Evolutionary conservation across 768 basidiomycete species (phyloP).

Genomic region (Hypholoma fasciculare): DNA sequence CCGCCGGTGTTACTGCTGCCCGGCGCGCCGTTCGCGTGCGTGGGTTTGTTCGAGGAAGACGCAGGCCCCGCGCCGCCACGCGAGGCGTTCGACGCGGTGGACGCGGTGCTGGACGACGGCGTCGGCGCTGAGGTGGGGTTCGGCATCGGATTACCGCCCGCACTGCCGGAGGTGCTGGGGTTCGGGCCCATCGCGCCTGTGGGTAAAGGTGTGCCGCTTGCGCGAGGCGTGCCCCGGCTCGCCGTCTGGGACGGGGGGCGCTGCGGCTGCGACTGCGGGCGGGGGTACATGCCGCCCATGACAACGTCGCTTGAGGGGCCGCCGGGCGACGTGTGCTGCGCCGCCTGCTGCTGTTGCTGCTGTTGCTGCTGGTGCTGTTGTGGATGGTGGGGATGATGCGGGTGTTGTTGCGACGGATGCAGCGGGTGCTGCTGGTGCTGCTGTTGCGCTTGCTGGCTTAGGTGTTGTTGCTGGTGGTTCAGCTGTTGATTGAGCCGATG

Average conservation of each 20-base stretch:
- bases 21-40: not conserved
- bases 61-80: not conserved
- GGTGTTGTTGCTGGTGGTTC: not conserved
- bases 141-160: not conserved
- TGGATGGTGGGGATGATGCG: not conserved
- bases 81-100: not conserved
- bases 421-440: conserved; percentile 3
- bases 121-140: not conserved
- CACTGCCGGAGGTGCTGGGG: not conserved
- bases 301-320: conserved; percentile 17
- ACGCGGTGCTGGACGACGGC: not conserved
- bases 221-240: conserved; percentile 28
- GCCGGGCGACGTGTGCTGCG: conserved; percentile 21
- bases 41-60: not conserved
- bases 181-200: conserved; percentile 21
- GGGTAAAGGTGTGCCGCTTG: conserved; percentile 20
- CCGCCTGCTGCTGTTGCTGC: conserved; percentile 20
- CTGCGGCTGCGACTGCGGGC: conserved; percentile 65
- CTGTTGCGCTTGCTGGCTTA: conserved; percentile 4
- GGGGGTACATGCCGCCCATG: conserved; percentile 36
- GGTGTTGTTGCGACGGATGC: not conserved
- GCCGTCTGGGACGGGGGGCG: conserved; percentile 49
- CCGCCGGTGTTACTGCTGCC: not conserved
- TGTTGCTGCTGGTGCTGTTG: conserved; percentile 11
- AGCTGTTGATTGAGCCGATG: conserved; percentile 26